These are phyloP conservation scores for Venturia asperata DNA, from an alignment of 2,329 filamentous ascomycete species.

Conservation along the genomic window DNA sequence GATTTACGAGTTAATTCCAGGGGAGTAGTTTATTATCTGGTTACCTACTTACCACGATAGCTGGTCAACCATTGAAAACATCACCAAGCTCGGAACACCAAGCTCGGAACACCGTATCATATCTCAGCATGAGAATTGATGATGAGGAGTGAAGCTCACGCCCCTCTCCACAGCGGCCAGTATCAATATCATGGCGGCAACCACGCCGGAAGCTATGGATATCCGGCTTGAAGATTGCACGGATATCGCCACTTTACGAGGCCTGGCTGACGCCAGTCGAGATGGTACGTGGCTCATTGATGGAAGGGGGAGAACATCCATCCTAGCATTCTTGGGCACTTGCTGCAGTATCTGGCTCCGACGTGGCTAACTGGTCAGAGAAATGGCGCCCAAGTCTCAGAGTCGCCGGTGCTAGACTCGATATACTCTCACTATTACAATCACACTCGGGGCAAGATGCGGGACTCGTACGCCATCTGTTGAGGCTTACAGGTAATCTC, in stretches of 20 bases:
- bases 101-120: background rate
- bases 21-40: too few relatives aligned
- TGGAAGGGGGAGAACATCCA: background rate
- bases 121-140: background rate
- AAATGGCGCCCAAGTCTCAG: constrained; percentile 5
- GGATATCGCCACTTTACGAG: background rate
- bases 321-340: background rate
- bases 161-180: background rate
- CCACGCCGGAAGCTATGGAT: background rate
- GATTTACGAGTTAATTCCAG: too few relatives aligned
- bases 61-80: too few relatives aligned
- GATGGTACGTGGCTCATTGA: background rate
- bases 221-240: background rate
- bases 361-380: constrained; percentile 5
- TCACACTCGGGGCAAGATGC: background rate
- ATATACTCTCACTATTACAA: background rate
- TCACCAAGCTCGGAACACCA: too few relatives aligned
- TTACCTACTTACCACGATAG: too few relatives aligned
- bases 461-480: background rate
- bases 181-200: background rate
- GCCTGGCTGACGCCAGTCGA: constrained; percentile 2
- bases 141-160: background rate
- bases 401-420: background rate
- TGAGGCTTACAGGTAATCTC: constrained; percentile 6
- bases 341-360: background rate